Evolutionary conservation across 176 grass and related monocot species (phyloP), one percentile per base, ranked within the genome.

Genomic region (Ananas comosus): DNA sequence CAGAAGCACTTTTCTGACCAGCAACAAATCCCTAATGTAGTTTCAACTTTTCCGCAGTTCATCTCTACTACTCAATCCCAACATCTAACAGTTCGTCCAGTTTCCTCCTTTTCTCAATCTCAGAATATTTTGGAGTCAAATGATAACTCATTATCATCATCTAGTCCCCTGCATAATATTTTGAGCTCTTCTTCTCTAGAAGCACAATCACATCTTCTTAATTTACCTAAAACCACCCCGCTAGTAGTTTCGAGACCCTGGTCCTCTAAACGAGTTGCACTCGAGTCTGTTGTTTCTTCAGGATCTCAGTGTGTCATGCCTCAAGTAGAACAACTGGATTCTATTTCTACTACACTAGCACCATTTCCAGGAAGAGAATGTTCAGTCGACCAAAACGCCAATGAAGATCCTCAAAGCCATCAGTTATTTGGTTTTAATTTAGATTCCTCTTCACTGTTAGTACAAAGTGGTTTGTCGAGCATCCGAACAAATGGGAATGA

Each of bases 341-440:
- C 84, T n/a, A 47, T 67, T 72, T 85, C 78, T 66, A 79, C 72
- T 10, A 69, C 53, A 61, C 56, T 92, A 52, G 73, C 71, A 12
- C 82, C 89, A 0, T 83, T 92, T 85, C 82, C 89, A 16, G 82
- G 80, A 88, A 92, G 89, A 88, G 85, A 76, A 0, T 85, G 80
- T 7, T 78, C 83, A 70, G 78, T 91, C 57, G 89, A 88, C 73
- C 85, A 87, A 77, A 79, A 87, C 80, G 84, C 58, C 42, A 85
- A 63, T 70, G 80, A 72, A 54, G 87, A 91, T 71, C 82, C 85
- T 73, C 89, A 90, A 49, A 92, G 83, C 49, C 82, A 97, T 76
- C 78, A 82, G 13, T 73, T 91, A 56, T 97, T 92, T n/a, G 84
- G 84, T 11, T 82, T 82, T 71, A 94, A 83, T 69, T 88, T 94